Evolutionary conservation across 345 rosid genomes (phyloP).

Genomic region (Euclidium syriacum): DNA sequence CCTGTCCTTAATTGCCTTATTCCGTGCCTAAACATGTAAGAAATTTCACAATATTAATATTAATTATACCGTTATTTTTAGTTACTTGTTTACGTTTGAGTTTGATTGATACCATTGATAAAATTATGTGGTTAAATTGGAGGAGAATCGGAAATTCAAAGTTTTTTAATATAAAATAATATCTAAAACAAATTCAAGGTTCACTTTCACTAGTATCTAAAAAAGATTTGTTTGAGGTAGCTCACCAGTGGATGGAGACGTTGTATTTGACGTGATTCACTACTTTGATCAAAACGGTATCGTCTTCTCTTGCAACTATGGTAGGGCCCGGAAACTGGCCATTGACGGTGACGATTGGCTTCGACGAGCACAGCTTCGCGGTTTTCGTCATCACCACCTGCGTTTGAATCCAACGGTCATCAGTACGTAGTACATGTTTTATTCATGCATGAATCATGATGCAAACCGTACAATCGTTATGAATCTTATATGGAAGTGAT

Average conservation of each 20-base stretch:
- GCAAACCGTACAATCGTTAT: neutral
- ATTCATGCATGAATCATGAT: neutral
- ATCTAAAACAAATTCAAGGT: no score
- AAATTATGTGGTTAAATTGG: slow-evolving; percentile 16
- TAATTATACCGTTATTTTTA: neutral
- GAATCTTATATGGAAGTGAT: neutral
- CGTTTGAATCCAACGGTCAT: slow-evolving; percentile 7
- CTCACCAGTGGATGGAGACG: slow-evolving; percentile 81
- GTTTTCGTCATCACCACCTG: slow-evolving; percentile 66
- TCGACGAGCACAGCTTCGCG: slow-evolving; percentile 58
- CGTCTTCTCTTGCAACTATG: slow-evolving; percentile 78
- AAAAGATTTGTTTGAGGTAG: slow-evolving; percentile 15
- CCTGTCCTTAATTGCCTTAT: slow-evolving; percentile 71
- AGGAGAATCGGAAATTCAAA: slow-evolving; percentile 36
- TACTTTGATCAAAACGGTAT: slow-evolving; percentile 67
- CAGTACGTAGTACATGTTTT: neutral
- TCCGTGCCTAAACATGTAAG: slow-evolving; percentile 59
- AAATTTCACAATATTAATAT: no score
- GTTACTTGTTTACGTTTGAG: neutral
- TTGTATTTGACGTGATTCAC: slow-evolving; percentile 81
- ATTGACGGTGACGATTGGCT: slow-evolving; percentile 80
- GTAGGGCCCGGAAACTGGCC: slow-evolving; percentile 84
- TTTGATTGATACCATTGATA: neutral
- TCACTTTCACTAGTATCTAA: neutral
- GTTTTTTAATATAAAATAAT: no score